Evolutionary conservation across 164 flowering plant species (phyloP).

Genomic region (Warburgia ugandensis): DNA sequence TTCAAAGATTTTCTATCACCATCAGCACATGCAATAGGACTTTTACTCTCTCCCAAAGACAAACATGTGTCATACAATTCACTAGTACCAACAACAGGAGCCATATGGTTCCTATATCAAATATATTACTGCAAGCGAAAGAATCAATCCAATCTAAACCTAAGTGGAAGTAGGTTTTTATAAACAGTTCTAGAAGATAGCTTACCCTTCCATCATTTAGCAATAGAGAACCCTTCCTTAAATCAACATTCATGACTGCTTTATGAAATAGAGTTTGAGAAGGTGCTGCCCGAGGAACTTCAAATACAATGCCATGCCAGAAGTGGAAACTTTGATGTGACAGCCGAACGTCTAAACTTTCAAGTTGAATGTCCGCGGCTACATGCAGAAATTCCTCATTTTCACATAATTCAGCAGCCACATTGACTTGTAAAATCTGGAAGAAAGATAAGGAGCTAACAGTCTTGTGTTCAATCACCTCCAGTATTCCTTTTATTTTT

Average conservation of each 20-base stretch:
- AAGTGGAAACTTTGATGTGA: constrained; percentile 58
- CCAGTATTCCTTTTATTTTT: constrained; percentile 35
- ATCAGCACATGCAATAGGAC: no score
- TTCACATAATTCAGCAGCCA: constrained; percentile 31
- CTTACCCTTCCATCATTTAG: constrained; percentile 88
- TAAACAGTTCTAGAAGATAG: constrained; percentile 4
- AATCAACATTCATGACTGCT: constrained; percentile 28
- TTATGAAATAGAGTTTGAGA: constrained; percentile 22
- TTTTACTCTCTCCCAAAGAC: no score
- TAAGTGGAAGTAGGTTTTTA: no score
- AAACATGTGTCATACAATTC: no score
- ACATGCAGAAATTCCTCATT: constrained; percentile 14
- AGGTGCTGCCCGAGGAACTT: constrained; percentile 28
- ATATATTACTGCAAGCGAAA: no score
- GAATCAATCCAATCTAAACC: no score
- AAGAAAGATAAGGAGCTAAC: constrained; percentile 53
- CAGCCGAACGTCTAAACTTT: constrained; percentile 49
- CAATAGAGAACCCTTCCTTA: constrained; percentile 59
- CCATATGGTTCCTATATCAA: no score
- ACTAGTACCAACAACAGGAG: no score
- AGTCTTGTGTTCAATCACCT: constrained; percentile 21
- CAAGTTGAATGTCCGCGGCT: constrained; percentile 31
- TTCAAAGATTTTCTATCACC: no score
- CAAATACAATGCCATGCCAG: constrained; percentile 32
- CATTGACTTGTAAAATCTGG: constrained; percentile 33